phyloP scores from a whole-genome alignment of 345 rosid species.

The Anastatica hierochuntica region DNA sequence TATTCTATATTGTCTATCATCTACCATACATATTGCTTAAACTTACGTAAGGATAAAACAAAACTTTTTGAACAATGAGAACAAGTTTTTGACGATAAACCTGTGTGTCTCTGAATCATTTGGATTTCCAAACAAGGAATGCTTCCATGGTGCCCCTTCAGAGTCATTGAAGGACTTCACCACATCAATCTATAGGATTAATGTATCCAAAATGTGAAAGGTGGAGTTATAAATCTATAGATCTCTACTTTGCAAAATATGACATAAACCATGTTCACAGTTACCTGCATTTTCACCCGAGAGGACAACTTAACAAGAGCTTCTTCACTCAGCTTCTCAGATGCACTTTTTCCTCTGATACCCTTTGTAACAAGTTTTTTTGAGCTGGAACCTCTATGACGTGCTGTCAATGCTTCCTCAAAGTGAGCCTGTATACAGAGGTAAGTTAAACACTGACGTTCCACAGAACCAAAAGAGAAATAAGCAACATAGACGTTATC shows the following conservation, averaged over 20 bases:
- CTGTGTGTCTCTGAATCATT: slow-evolving; percentile 90
- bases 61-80: not conserved
- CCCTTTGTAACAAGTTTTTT: slow-evolving; percentile 61
- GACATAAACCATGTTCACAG: not conserved
- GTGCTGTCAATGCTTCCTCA: slow-evolving; percentile 84
- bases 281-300: slow-evolving; percentile 81
- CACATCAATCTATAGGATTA: slow-evolving; percentile 56
- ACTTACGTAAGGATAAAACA: not conserved
- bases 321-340: slow-evolving; percentile 80
- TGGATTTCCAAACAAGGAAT: slow-evolving; percentile 94
- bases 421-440: slow-evolving; percentile 64
- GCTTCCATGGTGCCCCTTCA: slow-evolving; percentile 83
- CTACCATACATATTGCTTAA: too few species aligned
- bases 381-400: slow-evolving; percentile 62
- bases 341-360: slow-evolving; percentile 62
- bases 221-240: not conserved
- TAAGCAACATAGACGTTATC: not conserved
- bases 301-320: slow-evolving; percentile 78
- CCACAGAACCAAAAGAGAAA: not conserved
- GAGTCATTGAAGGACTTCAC: slow-evolving; percentile 74
- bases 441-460: slow-evolving; percentile 8
- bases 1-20: too few species aligned
- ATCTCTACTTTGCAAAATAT: not conserved
- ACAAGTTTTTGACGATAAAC: slow-evolving; percentile 29
- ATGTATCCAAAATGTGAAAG: slow-evolving; percentile 5